Base-by-base conservation (phyloP, 2,329 filamentous ascomycete genomes). In the Graphiopsis chlorocephala region DNA sequence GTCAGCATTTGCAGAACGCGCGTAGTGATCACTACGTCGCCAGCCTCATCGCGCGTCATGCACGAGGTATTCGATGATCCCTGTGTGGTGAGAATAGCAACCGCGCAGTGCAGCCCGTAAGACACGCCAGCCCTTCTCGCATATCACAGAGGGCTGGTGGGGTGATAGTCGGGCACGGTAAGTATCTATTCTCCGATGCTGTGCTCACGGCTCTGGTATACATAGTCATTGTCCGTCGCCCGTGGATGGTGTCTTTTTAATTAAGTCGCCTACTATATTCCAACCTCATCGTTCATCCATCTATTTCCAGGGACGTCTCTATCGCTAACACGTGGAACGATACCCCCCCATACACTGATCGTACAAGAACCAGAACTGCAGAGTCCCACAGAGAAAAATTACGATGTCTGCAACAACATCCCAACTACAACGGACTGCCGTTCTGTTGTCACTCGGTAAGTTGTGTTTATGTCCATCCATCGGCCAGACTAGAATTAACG, bases 121-220 rank as follows among this genome's bases (percentile, higher is more conserved):
- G 25, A 62, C 60, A 62, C 60, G 60, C 60, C 60, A 62, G 60
- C 60, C 60, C 45, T 62, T 35, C 57, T 23, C 57, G 28, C 26
- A 31, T 61, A 25, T 42, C 45, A 17, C n/a, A 20, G 42, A 61
- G n/a, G 60, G 48, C 47, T 26, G 60, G 60, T 38, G 47, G 33
- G 45, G 47, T 38, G 35, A 33, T 20, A 17, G 45, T 61, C 58
- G 58, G 58, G 45, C 42, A 7, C 58, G 58, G 58, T 61, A 33
- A 35, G 42, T 33, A 31, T 29, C 17, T 26, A 55, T 62, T 55
- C 60, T 31, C 60, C 60, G 60, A 55, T 55, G 31, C 31, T 62
- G 59, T 53, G 20, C 7, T 55, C 25, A 17, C n/a, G 26, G 15
- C 11, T 33, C 29, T 33, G 12, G 20, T 48, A 61, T 61, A 61